These are phyloP conservation scores for Globisporangium emineosum DNA, from an alignment of 352 stramenopile species.

Conservation along the genomic window DNA sequence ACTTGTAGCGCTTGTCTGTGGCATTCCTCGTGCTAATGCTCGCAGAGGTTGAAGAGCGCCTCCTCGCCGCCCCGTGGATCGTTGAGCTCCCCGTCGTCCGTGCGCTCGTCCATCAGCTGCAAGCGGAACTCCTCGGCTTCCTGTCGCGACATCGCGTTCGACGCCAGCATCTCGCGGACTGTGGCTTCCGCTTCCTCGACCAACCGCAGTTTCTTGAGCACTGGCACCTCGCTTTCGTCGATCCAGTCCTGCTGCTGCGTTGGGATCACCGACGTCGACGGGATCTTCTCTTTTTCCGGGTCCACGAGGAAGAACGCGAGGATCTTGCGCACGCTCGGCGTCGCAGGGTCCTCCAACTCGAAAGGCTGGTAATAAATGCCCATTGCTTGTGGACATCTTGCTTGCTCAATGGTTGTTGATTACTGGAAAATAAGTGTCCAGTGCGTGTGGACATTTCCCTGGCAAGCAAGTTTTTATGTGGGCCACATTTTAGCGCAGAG, in stretches of 20 bases:
- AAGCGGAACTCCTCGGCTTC: slow-evolving; percentile 22
- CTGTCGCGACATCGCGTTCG: slow-evolving; percentile 18
- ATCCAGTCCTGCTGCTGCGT: slow-evolving; percentile 39
- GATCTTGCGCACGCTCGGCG: slow-evolving; percentile 39
- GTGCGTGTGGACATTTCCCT: too few relatives aligned
- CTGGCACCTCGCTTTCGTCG: not conserved
- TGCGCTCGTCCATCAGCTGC: slow-evolving; percentile 27
- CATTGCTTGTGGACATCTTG: too few relatives aligned
- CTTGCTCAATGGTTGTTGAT: too few relatives aligned
- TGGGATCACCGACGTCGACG: slow-evolving; percentile 35
- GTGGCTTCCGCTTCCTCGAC: slow-evolving; percentile 16
- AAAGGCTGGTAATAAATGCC: too few relatives aligned
- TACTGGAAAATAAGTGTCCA: too few relatives aligned
- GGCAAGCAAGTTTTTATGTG: too few relatives aligned
- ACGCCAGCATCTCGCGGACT: slow-evolving; percentile 18
- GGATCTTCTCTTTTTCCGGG: slow-evolving; percentile 18
- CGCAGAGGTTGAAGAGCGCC: slow-evolving; percentile 10
- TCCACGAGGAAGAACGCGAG: slow-evolving; percentile 50
- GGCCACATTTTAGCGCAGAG: too few relatives aligned
- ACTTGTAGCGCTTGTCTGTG: too few relatives aligned
- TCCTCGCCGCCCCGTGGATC: not conserved
- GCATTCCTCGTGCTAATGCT: slow-evolving; percentile 2
- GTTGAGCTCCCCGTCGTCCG: not conserved
- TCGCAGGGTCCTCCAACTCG: slow-evolving; percentile 28
- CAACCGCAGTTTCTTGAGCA: slow-evolving; percentile 12